These are phyloP conservation scores for Gentiana macrophylla DNA, from an alignment of 257 asterid species.

Conservation along the genomic window DNA sequence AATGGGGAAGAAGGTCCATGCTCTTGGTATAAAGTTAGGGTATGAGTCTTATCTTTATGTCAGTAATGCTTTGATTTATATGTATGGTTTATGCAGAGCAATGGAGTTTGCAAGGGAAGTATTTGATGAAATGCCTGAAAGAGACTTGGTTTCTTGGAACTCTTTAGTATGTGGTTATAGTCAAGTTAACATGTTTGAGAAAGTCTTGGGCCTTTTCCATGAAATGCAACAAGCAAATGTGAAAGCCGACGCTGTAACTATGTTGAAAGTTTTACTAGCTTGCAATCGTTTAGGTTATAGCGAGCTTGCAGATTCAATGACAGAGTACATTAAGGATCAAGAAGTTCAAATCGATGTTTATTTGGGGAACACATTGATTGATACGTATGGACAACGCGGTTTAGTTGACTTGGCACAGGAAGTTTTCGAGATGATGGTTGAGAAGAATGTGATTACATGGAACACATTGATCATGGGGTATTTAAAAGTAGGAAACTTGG, in stretches of 20 bases:
- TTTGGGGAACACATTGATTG: slow-evolving; percentile 30
- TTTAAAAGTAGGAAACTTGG: slow-evolving; percentile 20
- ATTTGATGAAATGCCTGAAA: slow-evolving; percentile 24
- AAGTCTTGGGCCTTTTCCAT: slow-evolving; percentile 17
- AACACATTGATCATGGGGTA: slow-evolving; percentile 29
- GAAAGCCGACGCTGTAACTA: slow-evolving; percentile 24
- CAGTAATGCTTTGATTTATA: slow-evolving; percentile 19
- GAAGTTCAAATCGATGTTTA: slow-evolving; percentile 20
- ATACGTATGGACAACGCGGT: slow-evolving; percentile 25
- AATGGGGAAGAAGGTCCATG: slow-evolving; percentile 20
- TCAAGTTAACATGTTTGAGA: slow-evolving; percentile 14
- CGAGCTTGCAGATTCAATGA: slow-evolving; percentile 11
- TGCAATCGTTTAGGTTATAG: slow-evolving; percentile 16
- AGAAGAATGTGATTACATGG: slow-evolving; percentile 33
- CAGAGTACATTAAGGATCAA: slow-evolving; percentile 15
- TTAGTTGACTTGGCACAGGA: slow-evolving; percentile 18
- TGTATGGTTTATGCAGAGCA: slow-evolving; percentile 25
- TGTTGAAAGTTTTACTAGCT: slow-evolving; percentile 32
- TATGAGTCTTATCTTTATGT: slow-evolving; percentile 26
- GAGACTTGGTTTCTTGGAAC: slow-evolving; percentile 36
- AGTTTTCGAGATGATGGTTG: slow-evolving; percentile 21
- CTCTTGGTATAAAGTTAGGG: slow-evolving; percentile 26
- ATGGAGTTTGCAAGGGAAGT: slow-evolving; percentile 10
- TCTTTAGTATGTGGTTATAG: slow-evolving; percentile 36
- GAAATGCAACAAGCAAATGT: slow-evolving; percentile 17